phyloP scores from a whole-genome alignment of 768 basidiomycete species.

The Mycena maculata region DNA sequence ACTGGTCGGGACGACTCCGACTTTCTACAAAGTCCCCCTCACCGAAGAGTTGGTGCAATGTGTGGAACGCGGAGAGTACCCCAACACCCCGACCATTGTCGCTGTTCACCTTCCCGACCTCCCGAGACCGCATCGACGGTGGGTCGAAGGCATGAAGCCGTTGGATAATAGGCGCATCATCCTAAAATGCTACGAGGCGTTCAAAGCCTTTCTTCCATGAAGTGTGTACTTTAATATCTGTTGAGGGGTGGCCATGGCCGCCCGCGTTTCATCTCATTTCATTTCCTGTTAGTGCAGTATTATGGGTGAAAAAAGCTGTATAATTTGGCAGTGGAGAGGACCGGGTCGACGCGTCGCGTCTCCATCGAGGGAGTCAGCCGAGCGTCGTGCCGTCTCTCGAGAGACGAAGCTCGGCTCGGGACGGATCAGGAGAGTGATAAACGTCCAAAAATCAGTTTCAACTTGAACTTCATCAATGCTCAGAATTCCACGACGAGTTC shows the following conservation, averaged over 20 bases:
- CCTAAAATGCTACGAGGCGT: conserved; percentile 46
- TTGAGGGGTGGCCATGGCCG: not conserved
- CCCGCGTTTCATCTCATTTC: not conserved
- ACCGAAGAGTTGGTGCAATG: conserved; percentile 32
- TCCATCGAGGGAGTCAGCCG: too few species aligned
- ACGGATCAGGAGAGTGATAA: too few species aligned
- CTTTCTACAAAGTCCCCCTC: conserved; percentile 46
- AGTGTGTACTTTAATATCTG: not conserved
- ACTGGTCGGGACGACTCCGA: conserved; percentile 46
- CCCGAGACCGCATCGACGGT: conserved; percentile 34
- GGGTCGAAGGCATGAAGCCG: conserved; percentile 45
- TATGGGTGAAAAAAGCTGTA: not conserved
- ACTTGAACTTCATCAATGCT: too few species aligned
- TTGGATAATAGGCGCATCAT: conserved; percentile 43
- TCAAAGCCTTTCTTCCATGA: conserved; percentile 34
- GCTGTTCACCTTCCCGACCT: conserved; percentile 16
- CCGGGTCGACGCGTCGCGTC: too few species aligned
- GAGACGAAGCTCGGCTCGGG: too few species aligned
- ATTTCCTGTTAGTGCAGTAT: not conserved
- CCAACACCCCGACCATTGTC: conserved; percentile 21
- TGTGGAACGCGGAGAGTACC: conserved; percentile 25
- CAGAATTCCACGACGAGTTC: too few species aligned
- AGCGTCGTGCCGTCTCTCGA: too few species aligned
- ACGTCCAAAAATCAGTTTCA: too few species aligned
- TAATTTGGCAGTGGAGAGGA: too few species aligned